These are phyloP conservation scores for Pyrrhoderma noxium DNA, from an alignment of 1,284 basidiomycete genomes.

Conservation along the genomic window DNA sequence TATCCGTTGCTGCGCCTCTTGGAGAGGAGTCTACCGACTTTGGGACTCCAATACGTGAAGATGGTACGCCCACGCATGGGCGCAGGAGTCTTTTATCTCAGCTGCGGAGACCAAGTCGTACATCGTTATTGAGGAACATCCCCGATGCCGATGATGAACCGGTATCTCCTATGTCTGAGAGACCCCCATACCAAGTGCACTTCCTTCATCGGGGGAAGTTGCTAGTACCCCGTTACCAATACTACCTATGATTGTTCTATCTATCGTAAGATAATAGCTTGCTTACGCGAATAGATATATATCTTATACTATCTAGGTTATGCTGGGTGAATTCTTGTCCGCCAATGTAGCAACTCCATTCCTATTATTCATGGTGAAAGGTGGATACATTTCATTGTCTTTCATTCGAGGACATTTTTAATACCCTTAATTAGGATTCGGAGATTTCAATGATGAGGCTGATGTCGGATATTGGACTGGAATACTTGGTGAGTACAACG, in stretches of 20 bases:
- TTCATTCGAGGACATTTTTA: conserved; percentile 13
- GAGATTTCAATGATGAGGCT: conserved; percentile 57
- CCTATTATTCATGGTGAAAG: conserved; percentile 88
- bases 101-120: conserved; percentile 6
- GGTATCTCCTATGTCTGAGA: conserved; percentile 32
- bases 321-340: conserved; percentile 88
- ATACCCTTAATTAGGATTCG: conserved; percentile 44
- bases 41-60: not conserved
- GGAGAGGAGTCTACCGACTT: conserved; percentile 5
- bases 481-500: conserved; percentile 50
- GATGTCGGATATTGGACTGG: conserved; percentile 84
- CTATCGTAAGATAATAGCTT: conserved; percentile 56
- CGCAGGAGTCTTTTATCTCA: conserved; percentile 6
- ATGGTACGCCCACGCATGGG: not conserved
- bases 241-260: conserved; percentile 87
- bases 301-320: conserved; percentile 45
- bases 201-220: conserved; percentile 52
- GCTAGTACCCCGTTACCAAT: conserved; percentile 76
- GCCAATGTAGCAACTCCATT: conserved; percentile 90
- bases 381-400: conserved; percentile 31
- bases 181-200: conserved; percentile 70
- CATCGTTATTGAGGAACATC: conserved; percentile 10
- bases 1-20: not conserved
- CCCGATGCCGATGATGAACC: conserved; percentile 22
- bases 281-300: not conserved